Conservation (phyloP, 1,284 basidiomycete species). For the Trametes sp. region DNA sequence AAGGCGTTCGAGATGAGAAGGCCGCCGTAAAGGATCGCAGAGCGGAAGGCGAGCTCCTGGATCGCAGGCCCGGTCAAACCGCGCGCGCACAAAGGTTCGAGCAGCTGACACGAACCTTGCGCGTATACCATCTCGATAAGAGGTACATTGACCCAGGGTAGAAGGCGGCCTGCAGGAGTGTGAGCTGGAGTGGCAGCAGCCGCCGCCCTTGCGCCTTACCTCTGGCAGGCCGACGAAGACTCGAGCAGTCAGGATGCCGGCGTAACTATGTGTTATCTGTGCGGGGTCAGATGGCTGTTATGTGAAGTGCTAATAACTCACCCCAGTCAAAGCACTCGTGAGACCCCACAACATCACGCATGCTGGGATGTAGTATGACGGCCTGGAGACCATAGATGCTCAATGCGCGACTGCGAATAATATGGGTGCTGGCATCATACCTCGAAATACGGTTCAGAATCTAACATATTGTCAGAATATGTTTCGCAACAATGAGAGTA, state of each 20-base stretch:
- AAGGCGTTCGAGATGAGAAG: conserved; percentile 81
- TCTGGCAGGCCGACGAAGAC: conserved; percentile 72
- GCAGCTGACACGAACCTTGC: conserved; percentile 49
- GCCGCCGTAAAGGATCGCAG: conserved; percentile 74
- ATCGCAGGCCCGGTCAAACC: background rate
- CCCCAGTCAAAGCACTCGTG: conserved; percentile 67
- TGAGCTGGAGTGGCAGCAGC: background rate
- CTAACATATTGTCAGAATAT: conserved; percentile 38
- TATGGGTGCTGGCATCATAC: conserved; percentile 36
- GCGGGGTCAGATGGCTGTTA: background rate
- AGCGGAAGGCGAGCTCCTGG: conserved; percentile 72
- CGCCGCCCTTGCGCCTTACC: conserved; percentile 37
- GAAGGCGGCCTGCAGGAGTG: conserved; percentile 56
- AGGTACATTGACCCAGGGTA: conserved; percentile 70
- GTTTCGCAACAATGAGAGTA: background rate
- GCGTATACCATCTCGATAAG: conserved; percentile 71
- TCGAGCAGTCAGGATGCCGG: conserved; percentile 64
- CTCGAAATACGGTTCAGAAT: conserved; percentile 60
- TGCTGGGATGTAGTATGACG: conserved; percentile 65
- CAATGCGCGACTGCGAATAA: background rate
- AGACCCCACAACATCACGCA: conserved; percentile 72
- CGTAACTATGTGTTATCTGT: conserved; percentile 61
- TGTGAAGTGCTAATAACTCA: conserved; percentile 37
- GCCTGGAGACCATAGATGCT: conserved; percentile 45
- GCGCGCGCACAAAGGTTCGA: background rate